Conservation (phyloP, 176 grass and related monocot genomes). For the Miscanthus lutarioriparius region DNA sequence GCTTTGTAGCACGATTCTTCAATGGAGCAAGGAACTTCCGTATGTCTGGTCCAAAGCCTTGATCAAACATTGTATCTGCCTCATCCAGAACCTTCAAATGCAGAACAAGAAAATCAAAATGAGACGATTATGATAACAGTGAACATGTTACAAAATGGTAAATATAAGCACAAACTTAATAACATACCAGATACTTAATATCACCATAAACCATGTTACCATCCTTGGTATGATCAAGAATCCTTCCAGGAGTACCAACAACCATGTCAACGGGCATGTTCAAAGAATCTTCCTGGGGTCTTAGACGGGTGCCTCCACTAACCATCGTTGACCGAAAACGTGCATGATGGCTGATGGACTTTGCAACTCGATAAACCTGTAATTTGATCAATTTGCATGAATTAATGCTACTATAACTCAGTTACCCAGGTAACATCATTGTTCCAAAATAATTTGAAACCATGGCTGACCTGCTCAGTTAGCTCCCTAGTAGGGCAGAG, state of each 20-base stretch:
- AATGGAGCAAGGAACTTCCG: constrained; percentile 86
- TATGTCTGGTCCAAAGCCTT: constrained; percentile 90
- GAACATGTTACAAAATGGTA: not conserved
- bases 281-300: constrained; percentile 90
- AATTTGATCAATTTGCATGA: constrained; percentile 24
- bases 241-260: constrained; percentile 89
- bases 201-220: constrained; percentile 96
- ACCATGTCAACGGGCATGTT: constrained; percentile 91
- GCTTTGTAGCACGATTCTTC: constrained; percentile 74
- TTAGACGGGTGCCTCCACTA: constrained; percentile 82
- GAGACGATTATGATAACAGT: not conserved
- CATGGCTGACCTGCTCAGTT: constrained; percentile 70
- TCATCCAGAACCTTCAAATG: constrained; percentile 82
- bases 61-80: constrained; percentile 99
- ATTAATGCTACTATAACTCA: not conserved
- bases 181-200: constrained; percentile 92
- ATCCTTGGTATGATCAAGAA: constrained; percentile 94
- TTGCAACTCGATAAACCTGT: constrained; percentile 89
- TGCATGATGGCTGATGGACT: constrained; percentile 93
- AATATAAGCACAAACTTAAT: not conserved
- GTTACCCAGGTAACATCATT: not conserved
- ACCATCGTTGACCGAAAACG: constrained; percentile 88
- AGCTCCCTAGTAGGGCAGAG: constrained; percentile 97
- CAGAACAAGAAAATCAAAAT: constrained; percentile 11
- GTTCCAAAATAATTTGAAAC: constrained; percentile 6